Evolutionary conservation across 1,284 basidiomycete species (phyloP).

Genomic region (Rhodofomes roseus): DNA sequence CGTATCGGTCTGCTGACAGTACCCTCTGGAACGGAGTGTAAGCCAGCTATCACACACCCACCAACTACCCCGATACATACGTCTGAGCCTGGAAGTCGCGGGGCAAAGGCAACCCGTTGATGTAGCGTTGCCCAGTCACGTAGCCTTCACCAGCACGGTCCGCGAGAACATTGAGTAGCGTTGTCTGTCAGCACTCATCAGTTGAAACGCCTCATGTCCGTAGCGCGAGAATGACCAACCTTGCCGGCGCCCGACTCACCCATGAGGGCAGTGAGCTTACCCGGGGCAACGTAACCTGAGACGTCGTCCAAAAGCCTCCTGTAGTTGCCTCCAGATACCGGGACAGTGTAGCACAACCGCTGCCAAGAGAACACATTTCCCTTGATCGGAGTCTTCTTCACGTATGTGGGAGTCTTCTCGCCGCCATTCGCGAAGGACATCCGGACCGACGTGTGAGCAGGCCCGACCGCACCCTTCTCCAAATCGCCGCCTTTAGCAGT

Average conservation of each 20-base stretch:
- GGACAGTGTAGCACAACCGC: conserved; percentile 56
- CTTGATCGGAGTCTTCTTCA: conserved; percentile 25
- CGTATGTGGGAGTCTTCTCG: conserved; percentile 14
- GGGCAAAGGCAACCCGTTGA: conserved; percentile 71
- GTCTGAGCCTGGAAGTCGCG: conserved; percentile 71
- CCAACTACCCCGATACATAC: conserved; percentile 24
- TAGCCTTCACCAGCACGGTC: conserved; percentile 71
- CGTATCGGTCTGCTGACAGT: conserved; percentile 79
- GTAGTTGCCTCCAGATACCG: conserved; percentile 47
- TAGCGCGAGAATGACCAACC: conserved; percentile 34
- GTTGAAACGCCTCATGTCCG: neutral
- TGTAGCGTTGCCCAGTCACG: conserved; percentile 70
- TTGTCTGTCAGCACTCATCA: conserved; percentile 45
- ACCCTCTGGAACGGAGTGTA: conserved; percentile 40
- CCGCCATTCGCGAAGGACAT: neutral
- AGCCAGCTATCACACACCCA: neutral
- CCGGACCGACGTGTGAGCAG: neutral
- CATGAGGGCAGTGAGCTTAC: conserved; percentile 74
- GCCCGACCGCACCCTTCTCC: neutral
- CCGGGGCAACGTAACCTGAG: conserved; percentile 79
- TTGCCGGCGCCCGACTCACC: conserved; percentile 81
- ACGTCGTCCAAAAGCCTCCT: conserved; percentile 71
- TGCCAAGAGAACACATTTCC: conserved; percentile 55
- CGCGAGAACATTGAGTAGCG: conserved; percentile 79
- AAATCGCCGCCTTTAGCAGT: neutral